Percentiles rank a stretch among this genome's conserved stretches.
phyloP scores from a whole-genome alignment of 345 rosid genomes.

The Adansonia digitata region DNA sequence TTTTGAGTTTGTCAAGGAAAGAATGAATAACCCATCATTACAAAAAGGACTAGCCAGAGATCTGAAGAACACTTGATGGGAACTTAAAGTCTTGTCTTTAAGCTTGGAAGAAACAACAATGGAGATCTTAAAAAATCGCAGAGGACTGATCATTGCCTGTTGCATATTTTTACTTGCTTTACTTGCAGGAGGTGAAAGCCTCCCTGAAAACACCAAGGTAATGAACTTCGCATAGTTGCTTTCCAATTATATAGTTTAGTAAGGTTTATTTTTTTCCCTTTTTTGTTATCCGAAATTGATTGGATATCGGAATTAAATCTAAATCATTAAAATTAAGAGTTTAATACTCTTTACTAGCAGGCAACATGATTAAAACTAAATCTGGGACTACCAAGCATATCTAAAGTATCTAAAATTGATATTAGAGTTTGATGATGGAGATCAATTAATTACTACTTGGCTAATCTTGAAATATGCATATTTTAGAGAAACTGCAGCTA shows the following conservation, averaged over 20 bases:
- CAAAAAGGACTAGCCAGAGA: background rate
- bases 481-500: constrained; percentile 38
- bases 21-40: constrained; percentile 1
- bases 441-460: no score
- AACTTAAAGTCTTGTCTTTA: background rate
- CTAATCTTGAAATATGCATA: background rate
- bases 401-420: no score
- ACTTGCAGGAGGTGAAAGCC: constrained; percentile 6
- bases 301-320: no score
- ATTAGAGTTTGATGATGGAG: no score
- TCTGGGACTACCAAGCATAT: no score
- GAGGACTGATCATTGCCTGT: background rate
- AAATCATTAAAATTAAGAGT: no score
- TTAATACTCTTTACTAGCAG: no score
- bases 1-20: background rate
- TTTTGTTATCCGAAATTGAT: no score
- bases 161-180: background rate
- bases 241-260: background rate
- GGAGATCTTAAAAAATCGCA: background rate
- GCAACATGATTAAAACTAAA: no score
- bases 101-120: background rate
- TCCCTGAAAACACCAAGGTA: background rate
- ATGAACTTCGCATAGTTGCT: background rate
- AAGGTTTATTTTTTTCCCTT: no score
- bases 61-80: background rate